Conservation (phyloP, 2,329 filamentous ascomycete genomes). For the Hypoxylon sp. region DNA sequence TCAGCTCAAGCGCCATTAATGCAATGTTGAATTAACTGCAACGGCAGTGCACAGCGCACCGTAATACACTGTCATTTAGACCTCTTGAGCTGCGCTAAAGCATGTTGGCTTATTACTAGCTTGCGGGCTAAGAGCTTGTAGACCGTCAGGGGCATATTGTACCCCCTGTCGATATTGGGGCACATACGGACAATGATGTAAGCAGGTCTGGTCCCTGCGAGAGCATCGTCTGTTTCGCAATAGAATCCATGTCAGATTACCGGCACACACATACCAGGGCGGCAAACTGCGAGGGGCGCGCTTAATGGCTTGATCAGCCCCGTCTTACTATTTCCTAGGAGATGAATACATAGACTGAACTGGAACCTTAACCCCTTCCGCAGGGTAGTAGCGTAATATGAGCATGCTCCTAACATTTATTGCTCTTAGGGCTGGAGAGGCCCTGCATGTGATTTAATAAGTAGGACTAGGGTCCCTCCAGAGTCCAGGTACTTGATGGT, state of each 20-base stretch:
- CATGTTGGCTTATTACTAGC: conserved; percentile 6
- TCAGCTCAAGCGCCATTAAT: conserved; percentile 34
- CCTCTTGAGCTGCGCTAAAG: conserved; percentile 1
- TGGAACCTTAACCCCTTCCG: conserved; percentile 19
- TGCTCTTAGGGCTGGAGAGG: conserved; percentile 28
- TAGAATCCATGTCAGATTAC: conserved; percentile 21
- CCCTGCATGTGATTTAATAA: conserved; percentile 27
- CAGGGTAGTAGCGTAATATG: conserved; percentile 9
- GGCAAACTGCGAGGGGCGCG: conserved; percentile 8
- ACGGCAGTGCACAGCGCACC: conserved; percentile 14
- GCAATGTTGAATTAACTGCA: conserved; percentile 24
- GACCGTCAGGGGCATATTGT: conserved; percentile 21
- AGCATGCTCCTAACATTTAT: conserved; percentile 1
- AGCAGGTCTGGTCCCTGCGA: conserved; percentile 27
- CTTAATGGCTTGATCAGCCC: conserved; percentile 29
- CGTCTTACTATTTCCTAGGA: conserved; percentile 26
- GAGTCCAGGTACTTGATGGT: conserved; percentile 4
- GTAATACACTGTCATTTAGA: conserved; percentile 24
- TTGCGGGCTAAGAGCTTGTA: conserved; percentile 20
- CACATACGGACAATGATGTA: conserved; percentile 22
- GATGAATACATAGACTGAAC: conserved; percentile 15
- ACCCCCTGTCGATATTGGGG: conserved; percentile 25
- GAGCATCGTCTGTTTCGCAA: conserved; percentile 23
- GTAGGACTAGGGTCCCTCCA: conserved; percentile 21
- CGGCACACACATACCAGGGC: conserved; percentile 13